Percentiles rank a stretch among this genome's conserved stretches.
These are phyloP conservation scores for Rhododendron kiyosumense DNA, from an alignment of 148 eudicot species.

Conservation along the genomic window DNA sequence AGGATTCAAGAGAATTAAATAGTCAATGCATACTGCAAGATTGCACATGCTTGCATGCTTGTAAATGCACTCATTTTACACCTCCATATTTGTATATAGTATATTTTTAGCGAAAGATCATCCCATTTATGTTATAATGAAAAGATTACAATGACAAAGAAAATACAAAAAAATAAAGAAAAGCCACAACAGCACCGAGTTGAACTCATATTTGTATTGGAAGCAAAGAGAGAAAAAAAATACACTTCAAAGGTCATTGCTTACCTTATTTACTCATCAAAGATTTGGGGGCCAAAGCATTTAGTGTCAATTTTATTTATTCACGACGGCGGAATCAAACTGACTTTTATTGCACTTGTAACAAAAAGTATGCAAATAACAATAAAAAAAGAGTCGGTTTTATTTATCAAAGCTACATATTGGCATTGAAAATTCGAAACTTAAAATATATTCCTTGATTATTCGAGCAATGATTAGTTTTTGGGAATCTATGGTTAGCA, in stretches of 20 bases:
- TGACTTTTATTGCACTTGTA: not conserved
- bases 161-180: no score
- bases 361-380: not conserved
- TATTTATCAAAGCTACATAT: not conserved
- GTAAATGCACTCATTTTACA: no score
- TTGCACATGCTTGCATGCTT: not conserved
- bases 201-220: not conserved
- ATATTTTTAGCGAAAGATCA: no score
- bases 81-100: no score
- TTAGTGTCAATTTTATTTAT: not conserved
- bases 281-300: not conserved
- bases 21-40: no score
- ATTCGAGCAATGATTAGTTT: slow-evolving; percentile 13
- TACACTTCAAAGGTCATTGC: not conserved
- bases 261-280: not conserved
- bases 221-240: not conserved
- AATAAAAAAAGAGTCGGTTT: not conserved
- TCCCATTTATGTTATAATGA: no score
- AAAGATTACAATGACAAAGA: no score
- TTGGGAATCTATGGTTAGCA: not conserved
- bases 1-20: not conserved
- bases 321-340: not conserved
- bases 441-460: not conserved
- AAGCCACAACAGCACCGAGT: no score
- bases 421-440: not conserved